Percentiles rank a stretch among this genome's conserved stretches.
Conservation (phyloP, 139 green algal genomes). For the Coccomyxa sp. region DNA sequence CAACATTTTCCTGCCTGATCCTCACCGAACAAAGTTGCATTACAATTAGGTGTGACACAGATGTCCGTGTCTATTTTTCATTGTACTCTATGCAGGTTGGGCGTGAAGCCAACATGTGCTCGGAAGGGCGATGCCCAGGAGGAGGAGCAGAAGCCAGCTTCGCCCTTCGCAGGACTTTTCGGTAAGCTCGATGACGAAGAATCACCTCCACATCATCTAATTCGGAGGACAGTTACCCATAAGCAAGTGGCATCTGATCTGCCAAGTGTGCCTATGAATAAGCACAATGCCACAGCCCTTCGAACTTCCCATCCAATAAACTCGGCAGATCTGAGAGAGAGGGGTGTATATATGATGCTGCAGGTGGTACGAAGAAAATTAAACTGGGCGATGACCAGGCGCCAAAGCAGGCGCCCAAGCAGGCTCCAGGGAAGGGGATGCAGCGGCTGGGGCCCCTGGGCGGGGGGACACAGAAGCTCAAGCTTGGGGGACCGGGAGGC, state of each 20-base stretch:
- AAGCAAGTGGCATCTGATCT: neutral
- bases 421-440: neutral
- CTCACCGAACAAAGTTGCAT: no score
- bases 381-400: neutral
- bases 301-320: neutral
- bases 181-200: neutral
- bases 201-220: neutral
- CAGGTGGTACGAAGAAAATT: neutral
- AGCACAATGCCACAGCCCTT: neutral
- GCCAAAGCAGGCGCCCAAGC: neutral
- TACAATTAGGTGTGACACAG: no score
- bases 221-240: neutral
- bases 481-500: neutral
- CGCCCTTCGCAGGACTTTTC: neutral
- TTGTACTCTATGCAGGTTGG: no score
- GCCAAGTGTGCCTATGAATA: neutral
- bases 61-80: no score
- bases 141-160: neutral
- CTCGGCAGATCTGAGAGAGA: neutral
- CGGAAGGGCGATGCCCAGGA: no score
- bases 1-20: no score
- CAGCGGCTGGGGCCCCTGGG: no score
- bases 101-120: no score
- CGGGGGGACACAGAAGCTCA: neutral
- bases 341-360: neutral